Conservation (phyloP, 805 yeast species). For the Ogataea degrootiae region DNA sequence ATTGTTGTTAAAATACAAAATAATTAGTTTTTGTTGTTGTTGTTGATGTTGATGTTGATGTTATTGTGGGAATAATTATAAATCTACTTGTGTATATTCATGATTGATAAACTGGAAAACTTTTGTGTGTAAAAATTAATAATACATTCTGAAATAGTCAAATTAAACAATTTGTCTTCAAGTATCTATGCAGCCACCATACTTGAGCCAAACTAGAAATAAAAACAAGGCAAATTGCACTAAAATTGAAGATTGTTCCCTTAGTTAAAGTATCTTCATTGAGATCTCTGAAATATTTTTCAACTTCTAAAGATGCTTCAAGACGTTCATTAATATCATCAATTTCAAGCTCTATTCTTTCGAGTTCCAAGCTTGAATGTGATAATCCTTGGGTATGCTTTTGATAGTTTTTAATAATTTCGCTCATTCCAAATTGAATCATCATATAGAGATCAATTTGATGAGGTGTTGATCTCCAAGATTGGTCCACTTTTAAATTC, state of each 20-base stretch:
- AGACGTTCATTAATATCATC: constrained; percentile 13
- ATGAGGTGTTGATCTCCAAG: constrained; percentile 23
- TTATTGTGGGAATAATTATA: not conserved
- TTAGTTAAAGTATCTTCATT: constrained; percentile 24
- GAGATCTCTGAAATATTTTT: constrained; percentile 21
- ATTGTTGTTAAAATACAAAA: not conserved
- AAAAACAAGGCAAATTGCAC: constrained; percentile 11
- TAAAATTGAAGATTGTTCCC: constrained; percentile 13
- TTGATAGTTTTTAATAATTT: constrained; percentile 19
- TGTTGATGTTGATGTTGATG: too few relatives aligned
- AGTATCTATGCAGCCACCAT: constrained; percentile 22
- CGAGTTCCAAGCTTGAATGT: constrained; percentile 7
- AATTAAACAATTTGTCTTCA: constrained; percentile 11
- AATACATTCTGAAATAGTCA: not conserved
- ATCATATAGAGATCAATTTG: constrained; percentile 14
- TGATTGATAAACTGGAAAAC: constrained; percentile 12
- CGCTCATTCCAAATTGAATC: constrained; percentile 24
- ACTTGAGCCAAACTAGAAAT: constrained; percentile 13
- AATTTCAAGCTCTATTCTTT: constrained; percentile 17
- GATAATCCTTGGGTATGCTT: constrained; percentile 14
- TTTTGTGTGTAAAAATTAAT: not conserved
- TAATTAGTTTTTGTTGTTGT: too few relatives aligned
- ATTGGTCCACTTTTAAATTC: constrained; percentile 24
- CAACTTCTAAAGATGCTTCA: constrained; percentile 11
- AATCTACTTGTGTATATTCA: not conserved